Percentiles rank a stretch among this genome's conserved stretches.
Conservation (phyloP, 1,284 basidiomycete species). For the Trichosporon inkin region DNA sequence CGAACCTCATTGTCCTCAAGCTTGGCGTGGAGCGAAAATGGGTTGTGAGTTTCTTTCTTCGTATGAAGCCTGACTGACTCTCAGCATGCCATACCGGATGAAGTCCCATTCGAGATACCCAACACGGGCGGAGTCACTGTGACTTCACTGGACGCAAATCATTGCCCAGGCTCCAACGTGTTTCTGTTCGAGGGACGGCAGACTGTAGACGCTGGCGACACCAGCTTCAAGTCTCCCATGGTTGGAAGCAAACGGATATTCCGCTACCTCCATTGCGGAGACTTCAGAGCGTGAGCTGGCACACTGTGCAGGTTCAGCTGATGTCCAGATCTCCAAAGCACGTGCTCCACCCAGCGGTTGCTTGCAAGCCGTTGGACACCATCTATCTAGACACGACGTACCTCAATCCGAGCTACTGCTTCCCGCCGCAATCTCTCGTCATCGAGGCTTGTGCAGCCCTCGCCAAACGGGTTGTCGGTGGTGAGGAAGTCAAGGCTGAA, state of each 20-base stretch:
- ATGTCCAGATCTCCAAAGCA: slow-evolving; percentile 63
- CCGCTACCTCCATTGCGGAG: slow-evolving; percentile 92
- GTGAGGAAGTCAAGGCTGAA: slow-evolving; percentile 37
- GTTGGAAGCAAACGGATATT: slow-evolving; percentile 68
- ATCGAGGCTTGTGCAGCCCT: slow-evolving; percentile 86
- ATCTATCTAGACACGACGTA: slow-evolving; percentile 97
- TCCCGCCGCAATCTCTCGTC: slow-evolving; percentile 88
- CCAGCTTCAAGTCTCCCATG: slow-evolving; percentile 62
- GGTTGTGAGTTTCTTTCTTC: slow-evolving; percentile 70
- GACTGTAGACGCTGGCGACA: slow-evolving; percentile 80
- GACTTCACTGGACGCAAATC: slow-evolving; percentile 95
- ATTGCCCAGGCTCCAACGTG: slow-evolving; percentile 90
- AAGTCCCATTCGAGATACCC: slow-evolving; percentile 68
- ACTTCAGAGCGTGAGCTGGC: slow-evolving; percentile 72
- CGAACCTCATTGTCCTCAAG: slow-evolving; percentile 84
- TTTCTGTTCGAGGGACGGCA: slow-evolving; percentile 92
- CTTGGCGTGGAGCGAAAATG: slow-evolving; percentile 80
- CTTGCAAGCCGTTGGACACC: slow-evolving; percentile 72
- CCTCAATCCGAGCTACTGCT: slow-evolving; percentile 87
- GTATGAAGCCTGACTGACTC: too few relatives aligned
- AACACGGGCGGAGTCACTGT: slow-evolving; percentile 80
- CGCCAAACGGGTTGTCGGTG: slow-evolving; percentile 51
- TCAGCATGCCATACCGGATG: slow-evolving; percentile 63
- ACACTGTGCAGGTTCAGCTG: not conserved
- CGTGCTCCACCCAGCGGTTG: slow-evolving; percentile 72